Conservation (phyloP, 768 basidiomycete species). For the Leccinum longicurvipes region DNA sequence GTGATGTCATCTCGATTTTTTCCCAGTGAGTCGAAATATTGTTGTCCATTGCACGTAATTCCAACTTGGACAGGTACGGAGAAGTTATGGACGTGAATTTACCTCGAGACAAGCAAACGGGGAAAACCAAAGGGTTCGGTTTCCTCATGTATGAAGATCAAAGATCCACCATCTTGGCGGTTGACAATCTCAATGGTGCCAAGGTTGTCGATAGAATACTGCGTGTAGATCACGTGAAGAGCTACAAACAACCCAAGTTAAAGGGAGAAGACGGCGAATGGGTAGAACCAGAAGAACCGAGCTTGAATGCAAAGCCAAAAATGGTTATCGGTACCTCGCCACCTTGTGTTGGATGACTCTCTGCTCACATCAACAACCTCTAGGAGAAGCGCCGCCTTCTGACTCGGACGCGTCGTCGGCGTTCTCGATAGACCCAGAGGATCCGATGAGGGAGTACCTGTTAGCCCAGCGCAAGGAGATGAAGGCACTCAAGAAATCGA, state of each 20-base stretch:
- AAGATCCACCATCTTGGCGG: constrained; percentile 90
- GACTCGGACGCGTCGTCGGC: constrained; percentile 65
- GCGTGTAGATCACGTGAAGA: constrained; percentile 88
- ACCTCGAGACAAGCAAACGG: constrained; percentile 90
- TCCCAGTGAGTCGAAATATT: constrained; percentile 71
- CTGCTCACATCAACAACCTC: constrained; percentile 9
- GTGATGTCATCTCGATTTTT: constrained; percentile 95
- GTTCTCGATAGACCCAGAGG: constrained; percentile 85
- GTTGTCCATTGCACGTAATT: background rate
- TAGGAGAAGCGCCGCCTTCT: constrained; percentile 53
- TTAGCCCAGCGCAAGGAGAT: constrained; percentile 70
- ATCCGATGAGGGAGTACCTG: constrained; percentile 96
- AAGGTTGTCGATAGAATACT: constrained; percentile 81
- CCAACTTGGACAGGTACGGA: constrained; percentile 66
- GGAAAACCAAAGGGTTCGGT: constrained; percentile 87
- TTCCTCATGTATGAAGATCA: constrained; percentile 99
- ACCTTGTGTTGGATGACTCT: background rate
- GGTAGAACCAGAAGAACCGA: constrained; percentile 81
- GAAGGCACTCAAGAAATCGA: constrained; percentile 61
- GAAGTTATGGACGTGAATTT: constrained; percentile 94
- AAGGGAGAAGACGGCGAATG: constrained; percentile 84
- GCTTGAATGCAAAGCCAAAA: constrained; percentile 82
- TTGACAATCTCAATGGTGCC: constrained; percentile 98
- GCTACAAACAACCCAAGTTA: constrained; percentile 83
- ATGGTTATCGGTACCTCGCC: constrained; percentile 54